phyloP scores from a whole-genome alignment of 371 early-diverging fungal species.

The Actinomortierella ambigua region DNA sequence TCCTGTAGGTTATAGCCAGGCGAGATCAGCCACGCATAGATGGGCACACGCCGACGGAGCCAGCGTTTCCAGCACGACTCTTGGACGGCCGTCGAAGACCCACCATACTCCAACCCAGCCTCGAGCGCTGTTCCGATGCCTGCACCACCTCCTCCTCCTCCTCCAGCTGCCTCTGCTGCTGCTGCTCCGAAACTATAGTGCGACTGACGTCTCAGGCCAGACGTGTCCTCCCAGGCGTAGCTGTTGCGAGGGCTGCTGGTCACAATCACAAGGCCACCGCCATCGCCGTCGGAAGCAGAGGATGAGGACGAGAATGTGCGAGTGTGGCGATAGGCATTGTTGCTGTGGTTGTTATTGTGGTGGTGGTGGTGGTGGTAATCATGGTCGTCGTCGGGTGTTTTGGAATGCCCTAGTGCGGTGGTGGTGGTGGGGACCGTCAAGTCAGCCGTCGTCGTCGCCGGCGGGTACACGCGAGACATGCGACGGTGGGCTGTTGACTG shows the following conservation, averaged over 20 bases:
- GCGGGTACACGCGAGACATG: slow-evolving; percentile 29
- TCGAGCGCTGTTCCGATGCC: too few relatives aligned
- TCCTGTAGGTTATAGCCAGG: slow-evolving; percentile 39
- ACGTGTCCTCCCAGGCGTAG: too few relatives aligned
- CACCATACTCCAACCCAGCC: too few relatives aligned
- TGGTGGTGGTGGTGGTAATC: too few relatives aligned
- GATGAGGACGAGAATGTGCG: not conserved
- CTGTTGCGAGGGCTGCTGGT: too few relatives aligned
- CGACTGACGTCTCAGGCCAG: too few relatives aligned
- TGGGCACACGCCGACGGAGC: slow-evolving; percentile 33
- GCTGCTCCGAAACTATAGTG: too few relatives aligned
- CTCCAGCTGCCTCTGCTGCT: too few relatives aligned
- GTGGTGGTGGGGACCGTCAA: not conserved
- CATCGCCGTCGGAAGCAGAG: not conserved
- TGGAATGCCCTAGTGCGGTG: not conserved
- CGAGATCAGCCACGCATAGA: slow-evolving; percentile 42
- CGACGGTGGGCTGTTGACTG: slow-evolving; percentile 21
- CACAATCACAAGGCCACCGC: too few relatives aligned
- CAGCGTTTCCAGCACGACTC: slow-evolving; percentile 35
- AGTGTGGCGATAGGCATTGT: not conserved
- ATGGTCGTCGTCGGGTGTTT: not conserved
- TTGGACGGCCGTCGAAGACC: too few relatives aligned
- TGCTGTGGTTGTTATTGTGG: not conserved
- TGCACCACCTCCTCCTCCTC: too few relatives aligned
- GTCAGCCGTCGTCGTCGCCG: not conserved